phyloP scores from a whole-genome alignment of 495 filamentous ascomycete genomes.

The Penicillium samsonianum region DNA sequence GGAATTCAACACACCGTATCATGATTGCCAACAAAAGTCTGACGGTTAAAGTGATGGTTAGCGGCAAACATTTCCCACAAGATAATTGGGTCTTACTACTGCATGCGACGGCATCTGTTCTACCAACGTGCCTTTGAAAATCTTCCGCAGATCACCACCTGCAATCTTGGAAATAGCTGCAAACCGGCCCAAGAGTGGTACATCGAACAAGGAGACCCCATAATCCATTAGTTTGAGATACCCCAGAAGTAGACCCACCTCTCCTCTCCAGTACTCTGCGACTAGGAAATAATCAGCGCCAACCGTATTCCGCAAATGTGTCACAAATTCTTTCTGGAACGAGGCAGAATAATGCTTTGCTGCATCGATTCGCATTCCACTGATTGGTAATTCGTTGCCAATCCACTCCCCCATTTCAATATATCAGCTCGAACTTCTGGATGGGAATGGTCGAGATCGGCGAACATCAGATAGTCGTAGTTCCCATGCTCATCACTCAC shows the following conservation, averaged over 20 bases:
- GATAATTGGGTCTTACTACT: constrained; percentile 48
- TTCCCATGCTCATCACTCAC: constrained; percentile 70
- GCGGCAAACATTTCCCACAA: background rate
- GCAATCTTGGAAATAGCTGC: constrained; percentile 50
- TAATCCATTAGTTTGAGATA: constrained; percentile 64
- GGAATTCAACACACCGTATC: constrained; percentile 39
- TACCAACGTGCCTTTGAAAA: constrained; percentile 65
- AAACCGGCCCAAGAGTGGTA: constrained; percentile 67
- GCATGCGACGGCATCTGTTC: constrained; percentile 58
- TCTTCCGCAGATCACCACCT: constrained; percentile 58
- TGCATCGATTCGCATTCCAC: constrained; percentile 72
- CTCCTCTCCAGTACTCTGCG: constrained; percentile 72
- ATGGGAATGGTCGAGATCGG: constrained; percentile 67
- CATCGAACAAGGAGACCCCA: constrained; percentile 67
- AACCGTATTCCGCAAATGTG: constrained; percentile 49
- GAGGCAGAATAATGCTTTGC: constrained; percentile 69
- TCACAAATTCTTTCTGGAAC: constrained; percentile 63
- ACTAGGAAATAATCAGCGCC: constrained; percentile 64
- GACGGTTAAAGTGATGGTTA: constrained; percentile 1
- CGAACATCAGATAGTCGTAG: constrained; percentile 70
- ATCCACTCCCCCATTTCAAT: constrained; percentile 70
- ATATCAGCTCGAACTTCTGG: constrained; percentile 66
- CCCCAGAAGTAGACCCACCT: constrained; percentile 52
- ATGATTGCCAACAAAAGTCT: constrained; percentile 51
- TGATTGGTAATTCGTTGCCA: constrained; percentile 55